A percentile compares a stretch with the other conserved stretches of the same genome.
These are phyloP conservation scores for Neurospora discreta DNA, from an alignment of 495 filamentous ascomycete genomes.

Conservation along the genomic window DNA sequence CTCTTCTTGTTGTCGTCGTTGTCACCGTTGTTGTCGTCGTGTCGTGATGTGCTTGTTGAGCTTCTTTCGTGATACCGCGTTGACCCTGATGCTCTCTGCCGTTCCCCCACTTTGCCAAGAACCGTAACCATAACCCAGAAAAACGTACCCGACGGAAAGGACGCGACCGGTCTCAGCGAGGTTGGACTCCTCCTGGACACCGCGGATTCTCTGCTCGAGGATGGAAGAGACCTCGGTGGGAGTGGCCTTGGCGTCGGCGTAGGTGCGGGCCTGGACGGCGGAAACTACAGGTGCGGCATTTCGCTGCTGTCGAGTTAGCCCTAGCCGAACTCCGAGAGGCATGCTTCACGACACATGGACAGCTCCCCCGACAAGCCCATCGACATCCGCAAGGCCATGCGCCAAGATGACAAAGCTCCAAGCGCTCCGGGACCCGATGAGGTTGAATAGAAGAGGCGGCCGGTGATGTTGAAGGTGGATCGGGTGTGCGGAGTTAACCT, in stretches of 20 bases:
- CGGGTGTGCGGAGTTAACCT: slow-evolving; percentile 47
- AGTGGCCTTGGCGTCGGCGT: slow-evolving; percentile 85
- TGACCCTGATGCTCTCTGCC: background rate
- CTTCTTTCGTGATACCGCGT: background rate
- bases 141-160: slow-evolving; percentile 93
- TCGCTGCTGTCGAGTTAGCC: slow-evolving; percentile 53
- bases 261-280: slow-evolving; percentile 72
- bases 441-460: slow-evolving; percentile 16
- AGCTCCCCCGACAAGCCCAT: slow-evolving; percentile 24
- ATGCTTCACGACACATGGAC: slow-evolving; percentile 21
- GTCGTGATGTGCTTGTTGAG: background rate
- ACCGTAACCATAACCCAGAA: background rate
- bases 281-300: slow-evolving; percentile 69
- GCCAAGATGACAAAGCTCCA: slow-evolving; percentile 27
- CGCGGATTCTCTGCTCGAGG: slow-evolving; percentile 96
- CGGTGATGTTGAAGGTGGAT: slow-evolving; percentile 29
- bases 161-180: slow-evolving; percentile 98
- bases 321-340: slow-evolving; percentile 37
- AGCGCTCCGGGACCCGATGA: slow-evolving; percentile 21
- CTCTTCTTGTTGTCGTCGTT: background rate
- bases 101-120: slow-evolving; percentile 12
- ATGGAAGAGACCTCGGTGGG: slow-evolving; percentile 99
- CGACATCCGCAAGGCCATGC: slow-evolving; percentile 10
- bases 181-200: slow-evolving; percentile 90
- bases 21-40: background rate